Evolutionary conservation across 805 yeast genomes (phyloP), one percentile per base, ranked within the genome.

Genomic region (Monosporozyma yasuniensis): DNA sequence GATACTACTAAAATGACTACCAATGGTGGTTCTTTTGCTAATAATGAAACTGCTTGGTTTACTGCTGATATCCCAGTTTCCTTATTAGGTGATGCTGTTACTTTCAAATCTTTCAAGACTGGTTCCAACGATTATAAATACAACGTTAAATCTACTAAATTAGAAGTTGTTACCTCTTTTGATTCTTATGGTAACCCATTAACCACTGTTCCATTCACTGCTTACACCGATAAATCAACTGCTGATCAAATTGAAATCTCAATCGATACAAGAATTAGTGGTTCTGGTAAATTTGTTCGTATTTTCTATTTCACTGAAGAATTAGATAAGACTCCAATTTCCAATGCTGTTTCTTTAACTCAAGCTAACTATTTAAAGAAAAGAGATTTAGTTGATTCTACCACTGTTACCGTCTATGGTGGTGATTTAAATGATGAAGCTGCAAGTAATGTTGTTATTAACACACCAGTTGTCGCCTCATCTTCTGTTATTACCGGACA

Each of bases 21-120:
- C 5, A 58, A 63, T 44, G 63, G 64, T 45, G 65, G 65, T 21
- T 56, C 58, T 18, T 55, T 49, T 28, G 48, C 47, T 22, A 45
- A 49, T 9, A 56, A 59, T 48, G 56, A 50, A 11, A 57, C 61
- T 9, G 63, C 63, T 4, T 63, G 64, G 60, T 65, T 63, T 50
- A 57, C 61, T 3, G 55, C 61, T 18, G 60, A 61, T 42, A 50
- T 65, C 12, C 69, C 69, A 43, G 21, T 59, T 12, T 39, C 52
- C 14, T 50, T 53, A 22, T 53, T 63, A 23, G 47, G 48, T 11
- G 49, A 51, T 10, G 49, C 61, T 10, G 39, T 61, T 8, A 49
- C 51, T 21, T 56, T 65, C 34, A 53, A 52, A 32, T 56, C 67
- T 19, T 46, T 49, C 2, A 55, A 56, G 21, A 49, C 51, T n/a